Conservation (phyloP, 2,329 filamentous ascomycete species). For the Macrophomina tecta region DNA sequence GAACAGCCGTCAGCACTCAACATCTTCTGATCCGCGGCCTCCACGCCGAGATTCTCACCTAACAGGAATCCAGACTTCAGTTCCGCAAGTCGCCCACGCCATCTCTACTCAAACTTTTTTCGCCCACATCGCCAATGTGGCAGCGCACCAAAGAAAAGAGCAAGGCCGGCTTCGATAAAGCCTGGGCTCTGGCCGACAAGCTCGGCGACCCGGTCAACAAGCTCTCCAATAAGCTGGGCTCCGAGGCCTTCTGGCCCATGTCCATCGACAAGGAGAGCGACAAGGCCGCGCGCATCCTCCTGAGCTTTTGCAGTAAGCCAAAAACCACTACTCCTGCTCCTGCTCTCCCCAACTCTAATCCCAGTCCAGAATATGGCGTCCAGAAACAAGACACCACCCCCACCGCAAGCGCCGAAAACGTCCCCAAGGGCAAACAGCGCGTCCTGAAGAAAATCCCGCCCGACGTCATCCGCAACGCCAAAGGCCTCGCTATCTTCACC, state of each 20-base stretch:
- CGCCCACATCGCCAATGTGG: constrained; percentile 48
- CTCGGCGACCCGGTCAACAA: constrained; percentile 78
- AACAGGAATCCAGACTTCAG: no score
- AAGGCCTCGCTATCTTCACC: constrained; percentile 91
- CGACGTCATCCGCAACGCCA: constrained; percentile 80
- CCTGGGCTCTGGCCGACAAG: constrained; percentile 71
- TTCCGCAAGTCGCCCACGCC: not conserved
- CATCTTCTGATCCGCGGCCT: not conserved
- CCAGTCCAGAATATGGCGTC: constrained; percentile 66
- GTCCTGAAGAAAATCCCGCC: not conserved
- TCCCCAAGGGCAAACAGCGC: constrained; percentile 50
- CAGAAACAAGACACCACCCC: constrained; percentile 62
- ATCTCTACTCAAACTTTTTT: not conserved
- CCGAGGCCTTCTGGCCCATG: constrained; percentile 84
- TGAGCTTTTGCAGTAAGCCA: constrained; percentile 83
- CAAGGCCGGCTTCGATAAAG: constrained; percentile 76
- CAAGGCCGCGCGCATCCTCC: constrained; percentile 86
- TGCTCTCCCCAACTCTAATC: constrained; percentile 27
- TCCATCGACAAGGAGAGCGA: constrained; percentile 88
- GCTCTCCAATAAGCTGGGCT: constrained; percentile 64
- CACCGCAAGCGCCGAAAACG: constrained; percentile 30
- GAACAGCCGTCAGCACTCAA: not conserved
- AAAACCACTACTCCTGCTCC: not conserved
- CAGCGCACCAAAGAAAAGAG: constrained; percentile 59
- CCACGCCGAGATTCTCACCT: no score